Evolutionary conservation across 352 stramenopile species (phyloP), one percentile per base, ranked within the genome.

Genomic region (Salisapilia sapeloensis): DNA sequence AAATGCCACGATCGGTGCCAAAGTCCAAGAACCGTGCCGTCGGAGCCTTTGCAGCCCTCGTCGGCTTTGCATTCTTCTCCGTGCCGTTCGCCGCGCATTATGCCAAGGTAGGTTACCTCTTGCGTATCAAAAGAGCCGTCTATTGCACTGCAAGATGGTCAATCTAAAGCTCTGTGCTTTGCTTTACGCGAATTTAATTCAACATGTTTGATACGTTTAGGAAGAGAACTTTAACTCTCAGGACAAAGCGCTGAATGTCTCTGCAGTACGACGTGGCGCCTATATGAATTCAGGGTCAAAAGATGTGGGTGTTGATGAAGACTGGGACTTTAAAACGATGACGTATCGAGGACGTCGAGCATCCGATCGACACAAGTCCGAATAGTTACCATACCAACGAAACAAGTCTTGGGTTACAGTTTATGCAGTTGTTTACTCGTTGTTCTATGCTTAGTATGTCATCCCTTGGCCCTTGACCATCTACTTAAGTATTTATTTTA

Each of bases 271-370:
- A 33, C 72, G 76, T 34, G 76, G 76, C 2, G 57, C 55, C 13
- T 92, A 90, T 51, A 46, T 76, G 13, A 92, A 92, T 50, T 66
- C 74, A 8, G 71, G 70, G 38, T 86, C 65, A 13, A 56, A 56
- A 21, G 76, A 92, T 40, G 67, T 62, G 4, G 76, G 76, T 22
- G 62, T 66, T 4, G 76, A 92, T 42, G 72, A 70, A 33, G 67
- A 87, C 53, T 92, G 67, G 63, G 70, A 89, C 44, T 55, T 83
- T 31, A 44, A 45, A 22, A 81, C 59, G 30, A 62, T 74, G 50
- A 75, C 63, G 27, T 89, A 64, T 42, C 35, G 55, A 28, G 67
- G 58, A 4, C 51, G 67, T 33, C 59, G 65, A 33, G 54, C 51
- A 18, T 46, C 29, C 17, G 41, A 63, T n/a, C n/a, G n/a, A n/a